Base-by-base conservation (phyloP, 2,329 filamentous ascomycete genomes). In the Stemphylium vesicarium region DNA sequence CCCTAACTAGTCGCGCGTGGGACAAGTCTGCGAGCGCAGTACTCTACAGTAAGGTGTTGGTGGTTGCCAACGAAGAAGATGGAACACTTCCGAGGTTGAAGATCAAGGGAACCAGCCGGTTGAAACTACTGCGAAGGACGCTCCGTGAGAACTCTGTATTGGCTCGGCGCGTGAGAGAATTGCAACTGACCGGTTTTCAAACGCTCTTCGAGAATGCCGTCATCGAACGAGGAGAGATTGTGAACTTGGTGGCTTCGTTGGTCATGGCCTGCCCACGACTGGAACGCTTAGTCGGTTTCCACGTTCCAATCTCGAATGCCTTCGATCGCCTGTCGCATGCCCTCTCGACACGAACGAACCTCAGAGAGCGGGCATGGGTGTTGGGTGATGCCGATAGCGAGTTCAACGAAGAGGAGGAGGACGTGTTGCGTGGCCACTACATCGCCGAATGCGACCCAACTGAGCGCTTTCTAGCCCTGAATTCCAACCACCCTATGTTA, bases 241-340 rank as follows among this genome's bases (percentile, higher is more conserved):
- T 81, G 38, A 80, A 84, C 53, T 55, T 81, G 15, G 70, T 85
- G 15, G 81, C 82, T 5, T 84, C 83, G 1, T 74, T 87, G 33
- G 81, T 87, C 29, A 84, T 85, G 79, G 79, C 80, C 2, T 86
- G 83, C 62, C 83, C 84, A 7, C 84, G 82, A 55, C 69, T 87
- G 18, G 82, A 86, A 68, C 77, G 78, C 22, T 69, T 87, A 7
- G 66, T 80, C 29, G 84, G 84, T 5, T 80, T 85, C 51, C 77
- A 80, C 43, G 72, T 82, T n/a, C 77, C 81, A 2, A 84, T 82
- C 60, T 76, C 78, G 35, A 81, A 84, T 53, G 75, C 80, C 31
- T 85, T 82, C 57, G 81, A 85, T 63, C 80, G 82, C 16, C 68
- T 84, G 16, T 83, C 79, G 10, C 78, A 85, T 64, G 83, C 84